Conservation (phyloP, 768 basidiomycete genomes). For the Boletus fagicola region DNA sequence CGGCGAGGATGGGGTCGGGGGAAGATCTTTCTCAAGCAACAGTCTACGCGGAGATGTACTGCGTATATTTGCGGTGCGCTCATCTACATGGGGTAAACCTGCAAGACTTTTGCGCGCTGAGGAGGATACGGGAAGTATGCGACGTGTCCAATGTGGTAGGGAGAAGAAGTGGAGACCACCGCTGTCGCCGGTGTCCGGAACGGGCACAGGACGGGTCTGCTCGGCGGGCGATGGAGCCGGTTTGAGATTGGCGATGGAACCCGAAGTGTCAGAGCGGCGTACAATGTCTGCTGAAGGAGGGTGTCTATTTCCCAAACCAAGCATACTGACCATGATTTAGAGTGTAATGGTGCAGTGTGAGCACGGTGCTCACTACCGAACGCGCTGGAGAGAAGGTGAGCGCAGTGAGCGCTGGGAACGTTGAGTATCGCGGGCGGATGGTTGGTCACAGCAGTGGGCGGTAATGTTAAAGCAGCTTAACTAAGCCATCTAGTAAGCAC, state of each 20-base stretch:
- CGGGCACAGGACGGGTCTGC: slow-evolving; percentile 43
- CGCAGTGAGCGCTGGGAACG: background rate
- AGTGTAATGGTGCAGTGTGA: background rate
- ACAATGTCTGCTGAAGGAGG: slow-evolving; percentile 28
- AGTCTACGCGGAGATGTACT: slow-evolving; percentile 11
- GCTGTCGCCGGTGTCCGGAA: slow-evolving; percentile 37
- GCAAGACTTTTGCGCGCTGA: slow-evolving; percentile 32
- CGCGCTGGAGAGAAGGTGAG: slow-evolving; percentile 2
- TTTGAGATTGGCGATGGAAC: slow-evolving; percentile 30
- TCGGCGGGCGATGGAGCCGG: slow-evolving; percentile 44
- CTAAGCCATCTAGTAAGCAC: background rate
- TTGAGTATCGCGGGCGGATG: background rate
- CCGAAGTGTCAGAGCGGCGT: slow-evolving; percentile 25
- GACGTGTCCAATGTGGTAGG: slow-evolving; percentile 63
- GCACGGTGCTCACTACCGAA: background rate
- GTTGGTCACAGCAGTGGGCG: too few relatives aligned
- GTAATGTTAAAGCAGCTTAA: background rate
- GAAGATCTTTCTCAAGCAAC: slow-evolving; percentile 46
- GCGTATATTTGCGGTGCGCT: slow-evolving; percentile 24
- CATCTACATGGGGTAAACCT: slow-evolving; percentile 20
- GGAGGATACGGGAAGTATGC: slow-evolving; percentile 35
- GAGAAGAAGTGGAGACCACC: slow-evolving; percentile 55
- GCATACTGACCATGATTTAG: slow-evolving; percentile 37
- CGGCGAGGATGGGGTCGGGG: slow-evolving; percentile 40
- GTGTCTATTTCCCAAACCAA: slow-evolving; percentile 36